These are phyloP conservation scores for Candida adriatica DNA, from an alignment of 805 yeast species.

Conservation along the genomic window DNA sequence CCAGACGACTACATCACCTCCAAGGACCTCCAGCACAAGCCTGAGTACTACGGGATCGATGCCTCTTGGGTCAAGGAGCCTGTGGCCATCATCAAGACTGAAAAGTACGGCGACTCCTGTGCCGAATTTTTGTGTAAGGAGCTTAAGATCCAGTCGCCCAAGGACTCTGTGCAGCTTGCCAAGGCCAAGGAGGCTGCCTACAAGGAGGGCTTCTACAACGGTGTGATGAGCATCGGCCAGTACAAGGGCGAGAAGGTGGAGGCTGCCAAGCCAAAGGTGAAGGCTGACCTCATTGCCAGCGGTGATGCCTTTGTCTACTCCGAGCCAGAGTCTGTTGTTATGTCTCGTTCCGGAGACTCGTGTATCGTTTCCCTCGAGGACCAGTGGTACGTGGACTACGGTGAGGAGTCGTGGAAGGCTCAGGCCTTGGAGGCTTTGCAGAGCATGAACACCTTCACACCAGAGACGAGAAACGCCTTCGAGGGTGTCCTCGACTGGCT, in stretches of 20 bases:
- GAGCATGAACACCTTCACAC: constrained; percentile 67
- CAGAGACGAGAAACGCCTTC: constrained; percentile 85
- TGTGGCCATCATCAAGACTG: constrained; percentile 65
- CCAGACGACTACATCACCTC: constrained; percentile 94
- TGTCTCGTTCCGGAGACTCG: constrained; percentile 93
- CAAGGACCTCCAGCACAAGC: constrained; percentile 76
- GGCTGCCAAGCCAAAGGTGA: constrained; percentile 81
- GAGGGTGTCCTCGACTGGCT: constrained; percentile 95
- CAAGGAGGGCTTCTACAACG: constrained; percentile 94
- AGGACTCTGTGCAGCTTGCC: constrained; percentile 44
- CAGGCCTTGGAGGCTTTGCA: constrained; percentile 75
- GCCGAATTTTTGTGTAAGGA: constrained; percentile 83
- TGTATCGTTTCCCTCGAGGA: constrained; percentile 98
- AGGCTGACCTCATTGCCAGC: constrained; percentile 67
- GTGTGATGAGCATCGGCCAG: constrained; percentile 71
- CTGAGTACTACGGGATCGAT: constrained; percentile 65
- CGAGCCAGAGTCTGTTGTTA: constrained; percentile 83
- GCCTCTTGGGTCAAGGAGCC: constrained; percentile 82
- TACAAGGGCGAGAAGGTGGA: constrained; percentile 89
- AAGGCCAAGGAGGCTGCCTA: constrained; percentile 81
- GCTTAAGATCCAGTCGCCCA: constrained; percentile 90
- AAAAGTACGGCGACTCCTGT: constrained; percentile 76
- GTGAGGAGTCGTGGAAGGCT: constrained; percentile 82
- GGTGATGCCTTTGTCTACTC: constrained; percentile 84
- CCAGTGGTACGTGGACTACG: constrained; percentile 97